These are phyloP conservation scores for Gaeumannomyces sp. DNA, from an alignment of 2,329 filamentous ascomycete genomes.

Conservation along the genomic window DNA sequence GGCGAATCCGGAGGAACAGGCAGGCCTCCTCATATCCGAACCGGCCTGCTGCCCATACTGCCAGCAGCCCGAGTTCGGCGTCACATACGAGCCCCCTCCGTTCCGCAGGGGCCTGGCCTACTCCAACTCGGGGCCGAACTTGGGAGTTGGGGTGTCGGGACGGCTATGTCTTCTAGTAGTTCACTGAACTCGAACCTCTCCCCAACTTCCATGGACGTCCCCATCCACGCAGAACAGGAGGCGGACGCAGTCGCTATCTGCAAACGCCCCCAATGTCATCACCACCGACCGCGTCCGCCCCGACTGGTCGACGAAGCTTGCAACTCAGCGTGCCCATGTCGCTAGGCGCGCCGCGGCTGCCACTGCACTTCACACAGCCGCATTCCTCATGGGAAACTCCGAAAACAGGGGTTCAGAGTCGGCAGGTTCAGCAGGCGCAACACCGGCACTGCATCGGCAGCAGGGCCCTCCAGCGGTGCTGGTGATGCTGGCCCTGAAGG, in stretches of 20 bases:
- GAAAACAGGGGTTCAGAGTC: slow-evolving; percentile 46
- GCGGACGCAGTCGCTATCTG: slow-evolving; percentile 62
- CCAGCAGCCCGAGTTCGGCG: slow-evolving; percentile 87
- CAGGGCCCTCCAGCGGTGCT: slow-evolving; percentile 22
- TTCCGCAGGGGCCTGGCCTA: slow-evolving; percentile 81
- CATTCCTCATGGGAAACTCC: slow-evolving; percentile 74
- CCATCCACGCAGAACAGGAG: slow-evolving; percentile 28
- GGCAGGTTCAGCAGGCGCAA: slow-evolving; percentile 53
- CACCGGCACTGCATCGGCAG: slow-evolving; percentile 32
- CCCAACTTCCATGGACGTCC: slow-evolving; percentile 27
- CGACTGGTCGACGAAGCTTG: slow-evolving; percentile 88
- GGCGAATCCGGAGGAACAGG: slow-evolving; percentile 41
- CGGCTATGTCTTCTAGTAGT: slow-evolving; percentile 81
- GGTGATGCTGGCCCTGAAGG: slow-evolving; percentile 22
- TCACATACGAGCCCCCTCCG: slow-evolving; percentile 86
- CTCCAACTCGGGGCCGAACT: slow-evolving; percentile 38
- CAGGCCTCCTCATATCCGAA: slow-evolving; percentile 75
- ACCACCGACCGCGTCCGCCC: slow-evolving; percentile 89
- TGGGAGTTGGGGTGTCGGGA: slow-evolving; percentile 34
- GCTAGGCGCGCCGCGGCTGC: slow-evolving; percentile 84
- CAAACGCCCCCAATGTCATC: slow-evolving; percentile 77
- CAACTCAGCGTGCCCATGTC: slow-evolving; percentile 76
- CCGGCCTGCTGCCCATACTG: slow-evolving; percentile 92
- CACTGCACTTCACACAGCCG: slow-evolving; percentile 88
- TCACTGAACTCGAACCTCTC: slow-evolving; percentile 60